Conservation (phyloP, 371 early-diverging fungal genomes). For the Mortierella polycephala region DNA sequence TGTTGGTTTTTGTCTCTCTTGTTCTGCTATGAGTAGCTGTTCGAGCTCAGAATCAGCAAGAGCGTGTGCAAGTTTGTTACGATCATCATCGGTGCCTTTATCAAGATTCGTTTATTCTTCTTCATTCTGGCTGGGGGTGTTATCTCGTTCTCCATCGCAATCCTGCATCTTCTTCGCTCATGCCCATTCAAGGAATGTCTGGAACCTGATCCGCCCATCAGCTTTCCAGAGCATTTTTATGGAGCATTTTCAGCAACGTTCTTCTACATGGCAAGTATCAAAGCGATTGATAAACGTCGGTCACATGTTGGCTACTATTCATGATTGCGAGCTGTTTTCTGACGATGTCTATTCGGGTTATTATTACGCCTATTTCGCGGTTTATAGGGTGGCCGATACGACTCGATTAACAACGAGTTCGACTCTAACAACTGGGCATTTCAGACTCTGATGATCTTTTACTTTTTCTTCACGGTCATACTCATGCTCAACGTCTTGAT, state of each 20-base stretch:
- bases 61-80: slow-evolving; percentile 17
- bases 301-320: too few relatives aligned
- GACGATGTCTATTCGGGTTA: background rate
- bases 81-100: slow-evolving; percentile 7
- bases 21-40: background rate
- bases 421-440: slow-evolving; percentile 3
- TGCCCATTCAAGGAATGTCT: background rate
- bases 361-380: background rate
- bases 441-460: slow-evolving; percentile 39
- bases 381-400: slow-evolving; percentile 39
- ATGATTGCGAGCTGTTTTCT: background rate
- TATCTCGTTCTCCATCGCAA: background rate
- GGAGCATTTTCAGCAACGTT: slow-evolving; percentile 33
- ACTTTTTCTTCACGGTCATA: slow-evolving; percentile 43
- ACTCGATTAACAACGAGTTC: slow-evolving; percentile 19
- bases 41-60: slow-evolving; percentile 11
- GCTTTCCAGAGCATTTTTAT: slow-evolving; percentile 15
- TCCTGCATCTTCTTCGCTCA: background rate
- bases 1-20: too few relatives aligned
- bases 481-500: slow-evolving; percentile 47
- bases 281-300: background rate
- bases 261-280: slow-evolving; percentile 31
- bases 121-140: slow-evolving; percentile 11
- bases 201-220: background rate
- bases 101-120: slow-evolving; percentile 14